A percentile compares a stretch with the other conserved stretches of the same genome.
phyloP scores from a whole-genome alignment of 345 rosid species.

The Eucalyptus sp. region DNA sequence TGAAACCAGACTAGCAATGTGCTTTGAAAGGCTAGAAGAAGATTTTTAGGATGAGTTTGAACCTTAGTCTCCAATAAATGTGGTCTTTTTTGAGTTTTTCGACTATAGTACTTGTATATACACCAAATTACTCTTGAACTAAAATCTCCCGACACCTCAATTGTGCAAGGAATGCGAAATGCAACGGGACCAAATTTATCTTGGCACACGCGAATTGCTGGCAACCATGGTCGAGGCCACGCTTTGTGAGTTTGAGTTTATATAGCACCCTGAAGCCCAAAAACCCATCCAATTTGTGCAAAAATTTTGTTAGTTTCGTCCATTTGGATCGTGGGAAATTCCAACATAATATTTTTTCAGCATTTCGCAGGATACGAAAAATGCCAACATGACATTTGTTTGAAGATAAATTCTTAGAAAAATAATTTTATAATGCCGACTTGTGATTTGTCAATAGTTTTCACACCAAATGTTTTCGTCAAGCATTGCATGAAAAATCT shows the following conservation, averaged over 20 bases:
- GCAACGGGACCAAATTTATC: background rate
- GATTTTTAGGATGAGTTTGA: background rate
- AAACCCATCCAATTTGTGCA: background rate
- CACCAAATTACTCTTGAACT: background rate
- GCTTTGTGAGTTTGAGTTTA: background rate
- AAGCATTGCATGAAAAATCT: background rate
- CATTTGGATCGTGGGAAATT: background rate
- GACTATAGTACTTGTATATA: background rate
- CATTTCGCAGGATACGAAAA: background rate
- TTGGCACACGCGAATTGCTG: background rate
- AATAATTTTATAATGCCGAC: background rate
- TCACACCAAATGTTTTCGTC: background rate
- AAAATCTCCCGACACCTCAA: background rate
- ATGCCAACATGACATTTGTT: background rate
- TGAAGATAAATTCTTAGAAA: background rate
- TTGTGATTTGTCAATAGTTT: background rate
- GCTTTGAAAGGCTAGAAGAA: background rate
- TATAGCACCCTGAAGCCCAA: background rate
- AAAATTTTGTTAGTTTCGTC: background rate
- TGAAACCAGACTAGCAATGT: background rate
- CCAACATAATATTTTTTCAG: background rate
- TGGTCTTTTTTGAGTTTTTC: background rate
- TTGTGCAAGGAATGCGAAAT: background rate
- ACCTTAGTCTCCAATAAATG: background rate
- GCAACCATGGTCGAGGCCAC: background rate